phyloP scores from a whole-genome alignment of 2,329 filamentous ascomycete genomes.

The Pestalotiopsis fici region DNA sequence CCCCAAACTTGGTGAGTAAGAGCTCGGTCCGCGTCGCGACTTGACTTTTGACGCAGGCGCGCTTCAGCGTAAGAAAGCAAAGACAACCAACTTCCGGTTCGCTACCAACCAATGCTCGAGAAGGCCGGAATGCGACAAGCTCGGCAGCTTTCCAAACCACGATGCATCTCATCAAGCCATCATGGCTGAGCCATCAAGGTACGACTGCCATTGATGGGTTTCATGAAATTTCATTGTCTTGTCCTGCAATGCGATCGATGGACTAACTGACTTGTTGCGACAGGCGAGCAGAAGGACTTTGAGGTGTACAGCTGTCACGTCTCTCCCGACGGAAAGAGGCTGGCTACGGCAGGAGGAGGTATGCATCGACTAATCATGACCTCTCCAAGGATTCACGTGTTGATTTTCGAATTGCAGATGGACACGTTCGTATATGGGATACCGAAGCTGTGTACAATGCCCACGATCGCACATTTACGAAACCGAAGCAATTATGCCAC shows the following conservation, averaged over 20 bases:
- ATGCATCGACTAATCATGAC: slow-evolving; percentile 30
- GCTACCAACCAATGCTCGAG: background rate
- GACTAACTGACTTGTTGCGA: slow-evolving; percentile 19
- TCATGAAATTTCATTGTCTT: background rate
- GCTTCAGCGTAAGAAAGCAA: background rate
- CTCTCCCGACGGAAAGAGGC: slow-evolving; percentile 86
- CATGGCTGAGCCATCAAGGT: slow-evolving; percentile 95
- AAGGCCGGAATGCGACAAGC: slow-evolving; percentile 31
- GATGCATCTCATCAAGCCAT: slow-evolving; percentile 91
- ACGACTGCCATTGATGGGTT: slow-evolving; percentile 20
- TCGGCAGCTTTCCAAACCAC: slow-evolving; percentile 25
- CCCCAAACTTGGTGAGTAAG: background rate
- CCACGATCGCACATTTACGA: slow-evolving; percentile 68
- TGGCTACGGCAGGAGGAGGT: slow-evolving; percentile 94
- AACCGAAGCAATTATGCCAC: slow-evolving; percentile 90
- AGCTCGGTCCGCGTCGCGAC: slow-evolving; percentile 6
- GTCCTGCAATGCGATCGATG: slow-evolving; percentile 9
- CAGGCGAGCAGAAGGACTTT: slow-evolving; percentile 95
- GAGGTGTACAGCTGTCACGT: slow-evolving; percentile 99
- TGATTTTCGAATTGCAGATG: slow-evolving; percentile 58
- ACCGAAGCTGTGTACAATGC: slow-evolving; percentile 90
- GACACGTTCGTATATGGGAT: slow-evolving; percentile 96
- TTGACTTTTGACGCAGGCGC: slow-evolving; percentile 3
- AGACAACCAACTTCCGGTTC: background rate
- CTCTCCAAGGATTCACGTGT: background rate